Evolutionary conservation across 2,329 filamentous ascomycete species (phyloP), one percentile per base, ranked within the genome.

Genomic region (Pezicula rhizophila): DNA sequence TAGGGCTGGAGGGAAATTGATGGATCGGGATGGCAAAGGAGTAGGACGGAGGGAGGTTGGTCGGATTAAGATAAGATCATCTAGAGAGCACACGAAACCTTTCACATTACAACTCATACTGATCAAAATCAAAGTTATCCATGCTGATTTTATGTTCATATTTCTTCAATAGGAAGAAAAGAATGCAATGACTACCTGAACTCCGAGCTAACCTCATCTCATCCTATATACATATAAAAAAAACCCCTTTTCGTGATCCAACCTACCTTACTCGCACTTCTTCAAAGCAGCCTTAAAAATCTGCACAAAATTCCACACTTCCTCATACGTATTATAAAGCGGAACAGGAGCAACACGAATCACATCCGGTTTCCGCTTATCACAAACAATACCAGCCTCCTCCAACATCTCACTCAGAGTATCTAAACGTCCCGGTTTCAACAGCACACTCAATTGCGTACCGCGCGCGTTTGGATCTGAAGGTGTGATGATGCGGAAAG

Each of bases 301-400:
- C 28, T 67, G 65, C 45, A 71, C 72, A 65, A 84, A 84, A 28
- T 68, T 65, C 70, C 74, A 79, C 6, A 90, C 82, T 58, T 96
- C 90, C 51, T 75, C 73, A 63, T 87, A 95, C 0, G 78, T 81
- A 60, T 92, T 92, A 68, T 95, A 96, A 56, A 96, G 66, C 8
- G 90, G 89, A 38, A 87, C 85, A 1, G 91, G 90, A 2, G 90
- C 89, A 1, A 95, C 82, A 2, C 90, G 75, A 45, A 96, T 84
- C 14, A 96, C 90, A 63, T 91, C 84, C 1, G 91, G 90, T 65
- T 87, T 88, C 51, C 90, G 75, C 74, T 93, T 87, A 63, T 96
- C 90, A 34, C 87, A 82, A 1, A 95, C 78, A 2, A 93, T 82
- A 1, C 85, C 87, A 2, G 79, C 76, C 11, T 79, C 75, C 57